These are phyloP conservation scores for Cutaneotrichosporon dermatis DNA, from an alignment of 1,284 basidiomycete species.

Conservation along the genomic window DNA sequence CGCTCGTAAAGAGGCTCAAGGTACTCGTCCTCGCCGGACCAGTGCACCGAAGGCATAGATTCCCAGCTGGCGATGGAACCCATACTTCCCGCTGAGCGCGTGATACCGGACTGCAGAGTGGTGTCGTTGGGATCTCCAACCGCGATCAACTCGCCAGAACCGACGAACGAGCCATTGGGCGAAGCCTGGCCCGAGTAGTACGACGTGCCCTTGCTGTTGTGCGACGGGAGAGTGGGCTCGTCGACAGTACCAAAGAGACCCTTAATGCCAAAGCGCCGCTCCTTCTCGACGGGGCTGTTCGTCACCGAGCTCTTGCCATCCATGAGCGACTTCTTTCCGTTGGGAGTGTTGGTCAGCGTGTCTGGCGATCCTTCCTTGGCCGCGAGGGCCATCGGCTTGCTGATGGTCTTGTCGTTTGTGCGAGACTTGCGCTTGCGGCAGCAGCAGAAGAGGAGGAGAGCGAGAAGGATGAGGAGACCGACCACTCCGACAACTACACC, in stretches of 20 bases:
- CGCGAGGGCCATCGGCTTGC: neutral
- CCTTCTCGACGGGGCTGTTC: neutral
- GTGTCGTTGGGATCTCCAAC: neutral
- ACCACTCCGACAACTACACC: constrained; percentile 41
- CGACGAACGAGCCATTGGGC: constrained; percentile 2
- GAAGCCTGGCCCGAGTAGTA: neutral
- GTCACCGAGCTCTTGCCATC: too few relatives aligned
- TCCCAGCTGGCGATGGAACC: constrained; percentile 40
- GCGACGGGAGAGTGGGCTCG: neutral
- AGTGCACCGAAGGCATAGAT: constrained; percentile 42
- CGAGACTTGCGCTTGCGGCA: constrained; percentile 28
- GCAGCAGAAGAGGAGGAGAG: constrained; percentile 40
- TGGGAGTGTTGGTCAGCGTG: constrained; percentile 6
- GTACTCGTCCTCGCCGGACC: constrained; percentile 43
- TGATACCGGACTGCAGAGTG: neutral
- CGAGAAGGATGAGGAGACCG: constrained; percentile 25
- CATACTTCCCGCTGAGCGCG: neutral
- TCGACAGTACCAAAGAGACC: constrained; percentile 7
- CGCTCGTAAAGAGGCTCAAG: constrained; percentile 13
- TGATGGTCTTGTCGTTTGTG: neutral
- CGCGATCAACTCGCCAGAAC: constrained; percentile 6
- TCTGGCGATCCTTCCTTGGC: constrained; percentile 7
- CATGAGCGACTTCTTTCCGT: constrained; percentile 3
- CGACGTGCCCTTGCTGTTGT: neutral
- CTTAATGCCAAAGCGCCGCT: neutral